A percentile compares a stretch with the other conserved stretches of the same genome.
Evolutionary conservation across 192 early-diverging fungal species (phyloP).

Genomic region (Coemansia sp.): DNA sequence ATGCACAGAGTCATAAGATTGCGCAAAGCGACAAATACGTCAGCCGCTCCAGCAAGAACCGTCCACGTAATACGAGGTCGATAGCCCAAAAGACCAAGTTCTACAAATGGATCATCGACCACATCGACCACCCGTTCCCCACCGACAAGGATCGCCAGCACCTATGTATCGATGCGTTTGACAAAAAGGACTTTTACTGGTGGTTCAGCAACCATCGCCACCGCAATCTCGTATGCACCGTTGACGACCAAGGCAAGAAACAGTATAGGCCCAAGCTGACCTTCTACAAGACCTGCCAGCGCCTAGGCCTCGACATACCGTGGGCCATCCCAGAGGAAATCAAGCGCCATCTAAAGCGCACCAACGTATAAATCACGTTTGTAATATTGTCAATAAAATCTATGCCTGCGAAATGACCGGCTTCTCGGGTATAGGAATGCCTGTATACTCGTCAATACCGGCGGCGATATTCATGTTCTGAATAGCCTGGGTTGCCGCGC

Average conservation of each 20-base stretch:
- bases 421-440: conserved; percentile 64
- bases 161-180: conserved; percentile 5
- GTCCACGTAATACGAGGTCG: conserved; percentile 12
- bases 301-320: conserved; percentile 13
- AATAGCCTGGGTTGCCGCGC: conserved; percentile 97
- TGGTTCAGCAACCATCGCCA: conserved; percentile 51
- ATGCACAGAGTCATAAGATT: neutral
- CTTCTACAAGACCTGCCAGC: conserved; percentile 29
- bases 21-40: neutral
- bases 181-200: conserved; percentile 32
- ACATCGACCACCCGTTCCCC: conserved; percentile 38
- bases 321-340: conserved; percentile 26
- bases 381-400: neutral
- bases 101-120: conserved; percentile 23
- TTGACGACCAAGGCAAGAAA: conserved; percentile 11
- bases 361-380: neutral
- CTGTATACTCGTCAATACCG: conserved; percentile 84
- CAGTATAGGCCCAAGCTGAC: conserved; percentile 9
- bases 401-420: conserved; percentile 32
- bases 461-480: conserved; percentile 96
- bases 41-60: conserved; percentile 2
- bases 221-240: conserved; percentile 15
- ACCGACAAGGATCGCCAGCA: conserved; percentile 6
- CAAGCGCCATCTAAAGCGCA: neutral
- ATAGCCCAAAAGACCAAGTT: conserved; percentile 4